Evolutionary conservation across 176 grass and related monocot genomes (phyloP).

Genomic region (Avena atlantica): DNA sequence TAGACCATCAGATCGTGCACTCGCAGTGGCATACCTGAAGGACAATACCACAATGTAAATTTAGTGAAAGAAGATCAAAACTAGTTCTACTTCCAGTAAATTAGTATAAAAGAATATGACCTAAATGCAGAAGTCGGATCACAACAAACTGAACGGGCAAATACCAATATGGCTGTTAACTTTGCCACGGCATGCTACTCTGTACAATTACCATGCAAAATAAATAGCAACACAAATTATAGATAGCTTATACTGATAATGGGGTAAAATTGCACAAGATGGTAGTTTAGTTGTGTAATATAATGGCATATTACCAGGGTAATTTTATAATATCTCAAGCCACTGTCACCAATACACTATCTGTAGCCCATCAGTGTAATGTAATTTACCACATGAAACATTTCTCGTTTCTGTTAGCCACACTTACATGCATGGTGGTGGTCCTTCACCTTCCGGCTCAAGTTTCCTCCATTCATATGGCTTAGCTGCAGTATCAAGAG

Average conservation of each 20-base stretch:
- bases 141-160: constrained; percentile 38
- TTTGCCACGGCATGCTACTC: constrained; percentile 36
- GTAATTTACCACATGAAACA: constrained; percentile 19
- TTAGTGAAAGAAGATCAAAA: constrained; percentile 35
- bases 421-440: constrained; percentile 99
- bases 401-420: neutral
- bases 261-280: constrained; percentile 15
- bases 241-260: constrained; percentile 37
- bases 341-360: constrained; percentile 28
- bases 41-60: constrained; percentile 33
- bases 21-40: constrained; percentile 98
- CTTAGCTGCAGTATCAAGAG: constrained; percentile 98
- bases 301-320: constrained; percentile 14
- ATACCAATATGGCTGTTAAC: constrained; percentile 38
- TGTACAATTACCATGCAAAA: constrained; percentile 38
- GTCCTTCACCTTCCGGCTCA: constrained; percentile 99
- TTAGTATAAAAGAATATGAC: constrained; percentile 29
- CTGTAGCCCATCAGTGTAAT: constrained; percentile 18
- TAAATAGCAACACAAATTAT: constrained; percentile 37
- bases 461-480: constrained; percentile 99
- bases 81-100: constrained; percentile 25
- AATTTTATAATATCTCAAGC: constrained; percentile 3
- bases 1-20: constrained; percentile 98
- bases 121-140: constrained; percentile 38
- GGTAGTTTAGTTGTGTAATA: constrained; percentile 15